Base-by-base conservation (phyloP, 371 early-diverging fungal species). In the Apophysomyces trapeziformis region DNA sequence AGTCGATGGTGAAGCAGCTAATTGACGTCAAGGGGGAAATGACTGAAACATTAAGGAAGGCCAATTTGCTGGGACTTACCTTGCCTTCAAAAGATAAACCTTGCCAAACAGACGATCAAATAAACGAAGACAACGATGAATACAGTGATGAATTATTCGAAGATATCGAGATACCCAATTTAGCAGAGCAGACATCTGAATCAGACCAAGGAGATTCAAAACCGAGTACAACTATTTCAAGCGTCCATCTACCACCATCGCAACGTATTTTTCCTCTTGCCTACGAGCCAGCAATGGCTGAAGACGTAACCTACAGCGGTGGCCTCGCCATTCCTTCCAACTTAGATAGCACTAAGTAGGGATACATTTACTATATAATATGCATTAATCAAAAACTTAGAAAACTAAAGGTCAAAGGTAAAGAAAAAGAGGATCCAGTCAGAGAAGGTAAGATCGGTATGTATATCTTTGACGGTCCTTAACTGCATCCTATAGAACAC, bases 141-240 rank as follows among this genome's bases (percentile, higher is more conserved):
- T 76, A 70, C 60, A 67, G 61, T 26, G 78, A 85, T 36, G 85
- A 85, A 18, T 65, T 79, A 0, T 87, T 89, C 72, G 90, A 88
- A 65, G 85, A 86, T 16, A 78, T 89, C 1, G 78, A 84, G 2
- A 54, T 86, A 7, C 66, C 73, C 18, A 26, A 39, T 45, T 57
- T 60, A 16, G 35, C 43, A 38, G 21, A 37, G 38, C 37, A 41
- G 6, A 16, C 46, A 1, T 54, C 64, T 14, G n/a, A 56, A 7
- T 44, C 21, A 21, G 6, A 5, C n/a, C 41, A 39, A 16, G 14
- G 14, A 0, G 32, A 35, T 6, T 11, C 58, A 11, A 38, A 14
- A 14, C 12, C 7, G 16, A 36, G 13, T 36, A 16, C 36, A 7
- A 26, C 18, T 16, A 13, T 66, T 26, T 35, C 36, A 11, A 69